Evolutionary conservation across 2,329 filamentous ascomycete species (phyloP).

Genomic region (Nemania bipapillata): DNA sequence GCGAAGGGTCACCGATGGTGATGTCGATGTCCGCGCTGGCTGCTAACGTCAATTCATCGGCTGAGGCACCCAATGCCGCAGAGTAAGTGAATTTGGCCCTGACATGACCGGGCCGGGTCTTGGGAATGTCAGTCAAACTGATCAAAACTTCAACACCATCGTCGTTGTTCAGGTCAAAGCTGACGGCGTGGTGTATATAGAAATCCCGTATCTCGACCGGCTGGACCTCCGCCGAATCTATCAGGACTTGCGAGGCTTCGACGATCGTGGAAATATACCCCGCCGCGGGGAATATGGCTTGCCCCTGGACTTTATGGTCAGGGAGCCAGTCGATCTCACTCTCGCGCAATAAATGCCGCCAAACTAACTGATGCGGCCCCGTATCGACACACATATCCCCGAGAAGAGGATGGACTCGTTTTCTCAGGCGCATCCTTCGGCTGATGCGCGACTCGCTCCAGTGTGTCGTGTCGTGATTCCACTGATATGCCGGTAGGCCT

Average conservation of each 20-base stretch:
- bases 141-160: too few species aligned
- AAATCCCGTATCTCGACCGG: too few species aligned
- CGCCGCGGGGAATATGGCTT: too few species aligned
- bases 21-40: not conserved
- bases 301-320: too few species aligned
- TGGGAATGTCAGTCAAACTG: not conserved
- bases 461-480: constrained; percentile 33
- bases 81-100: constrained; percentile 24
- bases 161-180: constrained; percentile 11
- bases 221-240: too few species aligned
- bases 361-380: not conserved
- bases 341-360: too few species aligned
- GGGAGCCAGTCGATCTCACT: too few species aligned
- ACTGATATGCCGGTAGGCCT: constrained; percentile 35
- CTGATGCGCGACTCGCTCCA: constrained; percentile 33
- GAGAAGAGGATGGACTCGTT: not conserved
- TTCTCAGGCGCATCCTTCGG: not conserved
- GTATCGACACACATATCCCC: not conserved
- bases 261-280: too few species aligned
- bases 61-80: not conserved
- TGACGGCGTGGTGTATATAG: constrained; percentile 8
- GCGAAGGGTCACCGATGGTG: not conserved
- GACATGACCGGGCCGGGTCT: not conserved
- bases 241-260: too few species aligned
- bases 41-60: not conserved